Percentiles rank a stretch among this genome's conserved stretches.
phyloP scores from a whole-genome alignment of 192 early-diverging fungal species.

The Entomortierella parvispora region DNA sequence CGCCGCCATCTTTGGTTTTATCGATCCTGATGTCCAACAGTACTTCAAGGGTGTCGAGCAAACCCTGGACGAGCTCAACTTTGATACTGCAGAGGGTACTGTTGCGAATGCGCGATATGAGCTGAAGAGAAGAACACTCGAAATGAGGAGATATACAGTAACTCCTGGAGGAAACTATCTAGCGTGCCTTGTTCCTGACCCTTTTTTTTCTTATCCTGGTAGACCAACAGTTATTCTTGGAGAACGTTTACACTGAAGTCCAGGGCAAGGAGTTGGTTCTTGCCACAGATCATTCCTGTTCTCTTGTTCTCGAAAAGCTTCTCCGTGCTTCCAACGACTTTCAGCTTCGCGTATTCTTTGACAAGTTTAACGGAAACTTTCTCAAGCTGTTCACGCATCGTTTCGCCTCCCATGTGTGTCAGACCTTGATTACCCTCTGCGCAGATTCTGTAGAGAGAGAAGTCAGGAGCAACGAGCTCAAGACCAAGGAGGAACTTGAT shows the following conservation, averaged over 20 bases:
- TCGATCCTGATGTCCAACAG: constrained; percentile 61
- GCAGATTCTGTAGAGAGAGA: constrained; percentile 83
- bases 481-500: constrained; percentile 28
- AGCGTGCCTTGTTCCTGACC: too few relatives aligned
- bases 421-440: constrained; percentile 79
- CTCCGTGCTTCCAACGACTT: constrained; percentile 75
- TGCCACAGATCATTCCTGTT: constrained; percentile 80
- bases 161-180: too few relatives aligned
- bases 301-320: constrained; percentile 84
- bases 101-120: too few relatives aligned
- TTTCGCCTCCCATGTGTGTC: constrained; percentile 89
- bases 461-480: constrained; percentile 57
- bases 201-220: not conserved
- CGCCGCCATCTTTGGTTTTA: constrained; percentile 59
- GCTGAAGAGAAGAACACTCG: too few relatives aligned
- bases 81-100: constrained; percentile 67
- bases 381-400: constrained; percentile 81
- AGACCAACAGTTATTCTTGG: constrained; percentile 76
- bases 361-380: constrained; percentile 64
- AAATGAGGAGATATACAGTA: too few relatives aligned
- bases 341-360: constrained; percentile 78
- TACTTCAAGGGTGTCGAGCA: constrained; percentile 72
- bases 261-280: constrained; percentile 78
- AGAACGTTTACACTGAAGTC: constrained; percentile 81
- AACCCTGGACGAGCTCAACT: constrained; percentile 66